Percentiles rank a stretch among this genome's conserved stretches.
These are phyloP conservation scores for Eucalyptus dawsonii DNA, from an alignment of 345 rosid species.

Conservation along the genomic window DNA sequence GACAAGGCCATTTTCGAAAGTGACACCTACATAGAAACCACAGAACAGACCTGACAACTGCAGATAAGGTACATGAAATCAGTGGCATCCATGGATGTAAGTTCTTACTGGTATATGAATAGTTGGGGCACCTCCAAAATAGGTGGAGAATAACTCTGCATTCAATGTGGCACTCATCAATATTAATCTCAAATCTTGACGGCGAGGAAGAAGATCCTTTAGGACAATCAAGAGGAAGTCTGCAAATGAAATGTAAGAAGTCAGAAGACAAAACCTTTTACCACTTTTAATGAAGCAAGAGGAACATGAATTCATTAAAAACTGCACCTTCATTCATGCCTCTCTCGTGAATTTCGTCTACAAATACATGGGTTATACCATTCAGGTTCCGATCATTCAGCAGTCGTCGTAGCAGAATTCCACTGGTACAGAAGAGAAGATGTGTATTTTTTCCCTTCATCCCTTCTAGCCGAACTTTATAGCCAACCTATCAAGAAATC, in stretches of 20 bases:
- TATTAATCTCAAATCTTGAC: slow-evolving; percentile 85
- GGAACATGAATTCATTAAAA: neutral
- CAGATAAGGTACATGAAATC: neutral
- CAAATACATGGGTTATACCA: slow-evolving; percentile 95
- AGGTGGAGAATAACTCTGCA: slow-evolving; percentile 90
- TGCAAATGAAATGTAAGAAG: slow-evolving; percentile 8
- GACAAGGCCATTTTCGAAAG: neutral
- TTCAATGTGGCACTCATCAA: slow-evolving; percentile 98
- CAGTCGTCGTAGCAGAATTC: slow-evolving; percentile 81
- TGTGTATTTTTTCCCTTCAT: slow-evolving; percentile 93
- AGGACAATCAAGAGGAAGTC: slow-evolving; percentile 92
- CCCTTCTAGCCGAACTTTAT: slow-evolving; percentile 97
- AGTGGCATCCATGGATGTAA: neutral
- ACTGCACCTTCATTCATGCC: slow-evolving; percentile 98
- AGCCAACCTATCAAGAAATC: slow-evolving; percentile 82
- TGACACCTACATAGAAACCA: neutral
- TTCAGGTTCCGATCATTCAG: slow-evolving; percentile 80
- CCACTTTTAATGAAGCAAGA: neutral
- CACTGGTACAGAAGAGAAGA: slow-evolving; percentile 94
- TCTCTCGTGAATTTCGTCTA: slow-evolving; percentile 97
- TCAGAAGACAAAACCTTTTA: neutral
- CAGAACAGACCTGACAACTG: neutral
- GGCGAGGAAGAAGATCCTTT: slow-evolving; percentile 95
- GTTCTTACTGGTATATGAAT: slow-evolving; percentile 85
- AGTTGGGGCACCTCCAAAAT: slow-evolving; percentile 79